Evolutionary conservation across 208 protist genomes (phyloP), one percentile per base, ranked within the genome.

Genomic region (Naegleria fowleri): DNA sequence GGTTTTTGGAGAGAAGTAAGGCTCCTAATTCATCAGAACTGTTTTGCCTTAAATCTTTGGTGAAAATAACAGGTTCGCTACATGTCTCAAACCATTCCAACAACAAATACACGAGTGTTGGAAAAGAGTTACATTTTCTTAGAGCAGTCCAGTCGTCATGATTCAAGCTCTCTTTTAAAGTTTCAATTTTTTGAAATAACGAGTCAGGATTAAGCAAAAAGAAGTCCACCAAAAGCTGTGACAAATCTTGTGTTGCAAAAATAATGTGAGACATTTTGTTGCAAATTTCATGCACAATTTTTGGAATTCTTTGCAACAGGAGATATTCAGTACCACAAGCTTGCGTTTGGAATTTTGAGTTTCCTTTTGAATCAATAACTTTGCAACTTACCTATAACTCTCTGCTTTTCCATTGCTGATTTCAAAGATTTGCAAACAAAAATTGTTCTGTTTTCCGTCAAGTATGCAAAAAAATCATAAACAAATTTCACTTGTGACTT

Each of bases 401-500:
- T 79, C 36, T 79, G 67, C 67, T 79, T 79, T 25, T 79, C 29
- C 67, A 79, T 79, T 36, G 25, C 67, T 13, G 9, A 9, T 36
- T 36, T 36, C 38, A 59, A 88, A 36, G 51, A 36, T 25, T 11
- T 13, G 7, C 25, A 59, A 22, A 36, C 11, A 83, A 85, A 90
- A 13, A 85, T 0, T n/a, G 43, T 33, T 36, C 13, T 48, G 16
- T 40, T 55, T 29, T 88, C 25, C n/a, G 0, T 51, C 13, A 92
- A 55, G 41, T 90, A 92, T 19, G 48, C 33, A 38, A 59, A n/a
- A 93, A 98, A 98, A 93, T 95, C 94, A n/a, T 86, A 84, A 40
- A 97, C 95, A 91, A 97, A 98, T 90, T 96, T 92, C 16, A 92
- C 94, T 92, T 98, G 96, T 75, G 93, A 94, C 86, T 90, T 91